phyloP scores from a whole-genome alignment of 345 rosid genomes.

The Salix viminalis region DNA sequence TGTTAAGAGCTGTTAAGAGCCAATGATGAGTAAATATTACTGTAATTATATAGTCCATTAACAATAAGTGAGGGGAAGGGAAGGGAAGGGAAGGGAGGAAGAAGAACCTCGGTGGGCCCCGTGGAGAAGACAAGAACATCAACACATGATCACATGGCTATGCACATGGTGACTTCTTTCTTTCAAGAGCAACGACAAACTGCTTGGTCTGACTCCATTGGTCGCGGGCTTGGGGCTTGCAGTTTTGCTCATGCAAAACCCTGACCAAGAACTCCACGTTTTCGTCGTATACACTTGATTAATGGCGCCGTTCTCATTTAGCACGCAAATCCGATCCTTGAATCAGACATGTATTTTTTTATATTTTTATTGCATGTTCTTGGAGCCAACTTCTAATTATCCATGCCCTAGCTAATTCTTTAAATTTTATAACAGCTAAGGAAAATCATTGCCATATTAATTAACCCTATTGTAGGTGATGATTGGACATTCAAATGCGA shows the following conservation, averaged over 20 bases:
- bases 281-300: not conserved
- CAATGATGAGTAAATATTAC: not conserved
- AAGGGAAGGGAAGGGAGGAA: not conserved
- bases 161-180: conserved; percentile 36
- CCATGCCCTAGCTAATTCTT: not conserved
- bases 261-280: not conserved
- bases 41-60: not conserved
- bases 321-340: conserved; percentile 13
- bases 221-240: not conserved
- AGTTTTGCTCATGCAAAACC: not conserved
- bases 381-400: not conserved
- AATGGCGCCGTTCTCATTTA: not conserved
- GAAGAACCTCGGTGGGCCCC: conserved; percentile 13
- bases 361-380: not conserved
- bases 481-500: conserved; percentile 16
- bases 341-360: not conserved
- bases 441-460: not conserved
- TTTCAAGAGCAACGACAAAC: conserved; percentile 13
- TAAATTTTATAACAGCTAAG: conserved; percentile 15
- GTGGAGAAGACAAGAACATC: conserved; percentile 27
- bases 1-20: not conserved
- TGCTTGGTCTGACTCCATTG: not conserved
- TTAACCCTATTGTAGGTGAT: not conserved
- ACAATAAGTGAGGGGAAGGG: not conserved
- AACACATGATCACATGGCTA: conserved; percentile 54